These are phyloP conservation scores for Mortierella polycephala DNA, from an alignment of 371 early-diverging fungal genomes.

Conservation along the genomic window DNA sequence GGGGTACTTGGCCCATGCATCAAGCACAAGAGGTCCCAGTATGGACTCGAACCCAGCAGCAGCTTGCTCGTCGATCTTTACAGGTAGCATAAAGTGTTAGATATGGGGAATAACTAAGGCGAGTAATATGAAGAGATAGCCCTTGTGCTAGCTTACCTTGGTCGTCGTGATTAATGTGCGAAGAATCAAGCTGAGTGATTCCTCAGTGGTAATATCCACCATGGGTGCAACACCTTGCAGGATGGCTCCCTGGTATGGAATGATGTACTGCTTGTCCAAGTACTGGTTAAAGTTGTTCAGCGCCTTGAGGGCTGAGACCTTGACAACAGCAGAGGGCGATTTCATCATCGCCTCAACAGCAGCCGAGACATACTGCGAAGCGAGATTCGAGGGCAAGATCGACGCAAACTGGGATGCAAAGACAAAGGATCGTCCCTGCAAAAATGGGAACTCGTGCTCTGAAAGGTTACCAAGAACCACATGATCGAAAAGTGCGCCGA, in stretches of 20 bases:
- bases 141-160: slow-evolving; percentile 59
- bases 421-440: slow-evolving; percentile 90
- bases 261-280: slow-evolving; percentile 65
- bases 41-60: slow-evolving; percentile 78
- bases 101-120: background rate
- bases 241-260: slow-evolving; percentile 74
- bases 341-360: slow-evolving; percentile 77
- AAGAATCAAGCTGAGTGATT: slow-evolving; percentile 81
- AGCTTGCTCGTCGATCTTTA: slow-evolving; percentile 70
- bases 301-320: slow-evolving; percentile 85
- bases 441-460: slow-evolving; percentile 77
- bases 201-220: slow-evolving; percentile 75
- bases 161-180: slow-evolving; percentile 80
- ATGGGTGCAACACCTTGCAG: slow-evolving; percentile 75
- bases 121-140: background rate
- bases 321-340: slow-evolving; percentile 69
- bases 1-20: slow-evolving; percentile 81
- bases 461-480: slow-evolving; percentile 79
- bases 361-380: slow-evolving; percentile 76
- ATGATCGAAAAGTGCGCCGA: slow-evolving; percentile 77
- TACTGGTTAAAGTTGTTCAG: slow-evolving; percentile 76
- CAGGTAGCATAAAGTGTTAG: background rate
- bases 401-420: slow-evolving; percentile 86
- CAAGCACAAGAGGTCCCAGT: slow-evolving; percentile 79
- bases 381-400: slow-evolving; percentile 74